These are phyloP conservation scores for Apium graveolens DNA, from an alignment of 129 eudicot species.

Conservation along the genomic window DNA sequence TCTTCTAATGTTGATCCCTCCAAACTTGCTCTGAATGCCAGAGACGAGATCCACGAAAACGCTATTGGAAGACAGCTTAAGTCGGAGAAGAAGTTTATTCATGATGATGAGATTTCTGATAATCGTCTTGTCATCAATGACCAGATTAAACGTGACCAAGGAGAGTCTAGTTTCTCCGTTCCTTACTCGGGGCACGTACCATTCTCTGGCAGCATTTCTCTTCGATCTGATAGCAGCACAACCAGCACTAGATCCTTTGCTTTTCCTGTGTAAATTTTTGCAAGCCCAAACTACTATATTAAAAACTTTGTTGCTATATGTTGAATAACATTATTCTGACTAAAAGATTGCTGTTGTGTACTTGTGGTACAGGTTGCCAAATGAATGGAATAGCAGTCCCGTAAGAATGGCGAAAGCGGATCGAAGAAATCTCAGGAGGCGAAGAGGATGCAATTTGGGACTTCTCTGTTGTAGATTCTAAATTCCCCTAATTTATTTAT, in stretches of 20 bases:
- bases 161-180: conserved; percentile 71
- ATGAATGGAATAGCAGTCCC: conserved; percentile 88
- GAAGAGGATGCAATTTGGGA: conserved; percentile 58
- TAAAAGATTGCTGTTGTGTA: not conserved
- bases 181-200: conserved; percentile 50
- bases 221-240: conserved; percentile 88
- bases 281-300: not conserved
- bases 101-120: conserved; percentile 24
- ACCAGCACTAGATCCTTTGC: conserved; percentile 93
- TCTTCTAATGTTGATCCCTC: conserved; percentile 33
- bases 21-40: conserved; percentile 16
- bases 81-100: conserved; percentile 19
- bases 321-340: not conserved
- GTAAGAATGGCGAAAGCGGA: conserved; percentile 82
- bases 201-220: conserved; percentile 68
- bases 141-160: conserved; percentile 30
- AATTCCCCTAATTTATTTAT: conserved; percentile 20
- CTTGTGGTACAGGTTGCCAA: conserved; percentile 42
- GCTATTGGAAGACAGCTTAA: conserved; percentile 11
- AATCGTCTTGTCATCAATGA: conserved; percentile 7
- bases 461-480: conserved; percentile 83
- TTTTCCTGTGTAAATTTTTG: conserved; percentile 66
- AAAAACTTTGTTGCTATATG: not conserved
- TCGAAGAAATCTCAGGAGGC: conserved; percentile 32
- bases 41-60: conserved; percentile 16